Base-by-base conservation (phyloP, 208 protist genomes). In the Angomonas deanei region DNA sequence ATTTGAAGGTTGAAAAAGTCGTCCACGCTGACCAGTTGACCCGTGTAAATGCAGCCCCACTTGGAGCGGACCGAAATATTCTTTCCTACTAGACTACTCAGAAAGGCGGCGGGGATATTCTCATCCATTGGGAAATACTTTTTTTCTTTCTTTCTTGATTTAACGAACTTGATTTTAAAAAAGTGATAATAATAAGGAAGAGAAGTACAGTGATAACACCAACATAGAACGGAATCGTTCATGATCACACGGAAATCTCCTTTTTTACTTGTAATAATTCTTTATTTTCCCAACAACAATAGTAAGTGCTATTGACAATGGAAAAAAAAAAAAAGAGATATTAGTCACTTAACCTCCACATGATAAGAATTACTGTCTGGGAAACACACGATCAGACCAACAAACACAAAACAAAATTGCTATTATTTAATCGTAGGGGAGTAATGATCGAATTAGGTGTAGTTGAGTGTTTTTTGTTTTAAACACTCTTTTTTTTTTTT, bases 11-110 rank as follows among this genome's bases (percentile, higher is more conserved):
- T 99, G 97, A 99, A 99, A 80, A 98, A 99, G 17, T 81, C 60
- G 69, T 99, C 98, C 26, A 92, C 88, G 27, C 97, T 97, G 23
- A 98, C 84, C 1, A 99, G 75, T 23, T 83, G 85, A 10, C 97
- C 98, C 69, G 91, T 87, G 80, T 99, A 99, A 69, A 99, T 95
- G 47, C 97, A 97, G 26, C 98, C 98, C 98, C 98, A 99, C 78
- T 99, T 99, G 58, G 98, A 96, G 78, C 98, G 98, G 17, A 98
- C 94, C 11, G 97, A 70, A n/a, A 99, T 89, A 4, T 84, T 82
- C 55, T 97, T 96, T 38, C 97, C 97, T 0, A 96, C 92, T 17
- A 98, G 80, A 46, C 93, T 92, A 28, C 80, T 76, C 13, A 99
- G 79, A 65, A 99, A 99, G 21, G 93, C 78, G 11, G 82, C 84